Base-by-base conservation (phyloP, 305 asterid species). In the Solanum hybrid region DNA sequence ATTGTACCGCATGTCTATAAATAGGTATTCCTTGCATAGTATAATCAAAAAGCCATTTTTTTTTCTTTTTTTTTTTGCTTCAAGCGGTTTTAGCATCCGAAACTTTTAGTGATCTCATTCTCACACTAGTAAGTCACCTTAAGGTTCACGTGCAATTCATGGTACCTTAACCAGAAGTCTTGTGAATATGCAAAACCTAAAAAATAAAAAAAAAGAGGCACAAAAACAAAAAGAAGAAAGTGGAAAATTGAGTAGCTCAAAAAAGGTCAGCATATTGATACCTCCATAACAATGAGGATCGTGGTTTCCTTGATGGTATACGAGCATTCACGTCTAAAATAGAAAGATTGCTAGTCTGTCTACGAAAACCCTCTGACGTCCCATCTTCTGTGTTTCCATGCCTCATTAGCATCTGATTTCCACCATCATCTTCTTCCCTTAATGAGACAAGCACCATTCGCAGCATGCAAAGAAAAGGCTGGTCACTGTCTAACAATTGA, bases 231-330 rank as follows among this genome's bases (percentile, higher is more conserved):
- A 46, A 84, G 22, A 31, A 51, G 38, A 31, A 84, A 31, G 85
- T 12, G 88, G 82, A 71, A 76, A 88, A 66, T 76, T 87, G 85
- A 92, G 89, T 88, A 90, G 88, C 90, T 79, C 85, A 31, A 11
- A 51, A 51, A 84, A 22, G 87, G 46, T 84, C 42, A 85, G 85
- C 66, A 75, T 84, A 93, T 86, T 88, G 79, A 88, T 95, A 97
- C 99, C 99, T 97, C 99, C 99, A 97, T 78, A 97, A 94, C 95
- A 97, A 92, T 14, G 99, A 95, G 24, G 99, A 94, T 88, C 95
- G 97, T 42, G 99, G 99, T 92, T 96, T 96, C 93, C 98, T 93
- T 90, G 94, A 92, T 88, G 97, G 90, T 91, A 92, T 90, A 93
- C 97, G 95, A 87, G 93, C 79, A 88, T 36, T 96, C 32, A 90